Conservation (phyloP, 2,329 filamentous ascomycete species). For the Aspergillus melleus region DNA sequence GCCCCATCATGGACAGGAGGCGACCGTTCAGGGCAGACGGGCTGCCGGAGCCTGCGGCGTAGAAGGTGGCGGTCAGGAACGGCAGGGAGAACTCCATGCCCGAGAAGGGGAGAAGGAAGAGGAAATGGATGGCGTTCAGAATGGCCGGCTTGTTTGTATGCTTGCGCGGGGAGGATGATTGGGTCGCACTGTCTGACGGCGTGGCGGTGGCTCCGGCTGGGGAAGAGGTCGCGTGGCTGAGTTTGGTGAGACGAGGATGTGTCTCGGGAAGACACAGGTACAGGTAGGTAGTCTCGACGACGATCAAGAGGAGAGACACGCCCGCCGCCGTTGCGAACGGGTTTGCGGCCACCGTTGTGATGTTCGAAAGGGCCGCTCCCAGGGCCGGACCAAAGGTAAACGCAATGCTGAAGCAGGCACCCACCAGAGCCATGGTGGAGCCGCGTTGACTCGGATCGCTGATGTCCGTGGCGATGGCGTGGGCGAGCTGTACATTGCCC, state of each 20-base stretch:
- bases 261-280: slow-evolving; percentile 87
- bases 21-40: slow-evolving; percentile 75
- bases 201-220: slow-evolving; percentile 15
- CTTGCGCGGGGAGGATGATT: slow-evolving; percentile 26
- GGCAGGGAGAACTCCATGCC: slow-evolving; percentile 97
- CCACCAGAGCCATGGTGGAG: slow-evolving; percentile 93
- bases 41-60: slow-evolving; percentile 61
- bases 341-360: slow-evolving; percentile 78
- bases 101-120: slow-evolving; percentile 94
- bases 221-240: slow-evolving; percentile 20
- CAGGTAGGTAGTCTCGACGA: slow-evolving; percentile 84
- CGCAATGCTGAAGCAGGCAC: slow-evolving; percentile 93
- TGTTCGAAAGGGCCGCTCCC: slow-evolving; percentile 78
- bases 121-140: slow-evolving; percentile 82
- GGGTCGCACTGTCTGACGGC: background rate
- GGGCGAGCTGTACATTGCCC: slow-evolving; percentile 94
- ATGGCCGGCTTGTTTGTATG: slow-evolving; percentile 81
- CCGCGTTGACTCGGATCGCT: slow-evolving; percentile 82
- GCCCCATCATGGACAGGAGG: slow-evolving; percentile 84
- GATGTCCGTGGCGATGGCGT: slow-evolving; percentile 94
- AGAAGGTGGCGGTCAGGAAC: slow-evolving; percentile 96
- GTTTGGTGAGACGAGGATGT: slow-evolving; percentile 58
- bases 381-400: slow-evolving; percentile 95
- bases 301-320: slow-evolving; percentile 80
- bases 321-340: slow-evolving; percentile 92